A percentile compares a stretch with the other conserved stretches of the same genome.
Conservation (phyloP, 371 early-diverging fungal species). For the Aphelidium insulamus region DNA sequence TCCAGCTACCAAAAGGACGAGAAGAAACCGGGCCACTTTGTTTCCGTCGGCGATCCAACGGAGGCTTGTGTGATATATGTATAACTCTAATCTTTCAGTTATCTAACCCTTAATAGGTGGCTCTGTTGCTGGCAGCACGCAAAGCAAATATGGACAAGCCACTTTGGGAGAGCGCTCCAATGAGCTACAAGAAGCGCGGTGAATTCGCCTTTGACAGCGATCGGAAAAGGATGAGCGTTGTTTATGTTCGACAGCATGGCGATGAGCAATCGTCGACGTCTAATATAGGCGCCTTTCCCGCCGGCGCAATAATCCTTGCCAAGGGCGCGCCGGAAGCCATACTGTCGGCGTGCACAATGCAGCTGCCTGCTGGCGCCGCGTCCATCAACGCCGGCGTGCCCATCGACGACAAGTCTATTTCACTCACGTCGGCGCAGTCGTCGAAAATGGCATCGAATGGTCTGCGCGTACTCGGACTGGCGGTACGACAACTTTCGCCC, state of each 20-base stretch:
- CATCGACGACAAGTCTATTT: constrained; percentile 32
- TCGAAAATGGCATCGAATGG: constrained; percentile 62
- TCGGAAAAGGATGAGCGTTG: constrained; percentile 69
- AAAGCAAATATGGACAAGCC: constrained; percentile 12
- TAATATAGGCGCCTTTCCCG: no score
- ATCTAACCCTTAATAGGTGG: no score
- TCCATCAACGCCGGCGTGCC: constrained; percentile 13
- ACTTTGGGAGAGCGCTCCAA: constrained; percentile 1
- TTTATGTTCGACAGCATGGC: constrained; percentile 14
- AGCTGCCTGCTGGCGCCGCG: constrained; percentile 15
- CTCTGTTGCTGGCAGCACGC: constrained; percentile 13
- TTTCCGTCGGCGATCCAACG: constrained; percentile 29
- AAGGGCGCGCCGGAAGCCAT: constrained; percentile 85
- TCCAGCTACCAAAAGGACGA: constrained; percentile 18
- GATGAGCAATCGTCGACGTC: no score
- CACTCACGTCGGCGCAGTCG: constrained; percentile 39
- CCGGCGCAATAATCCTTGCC: constrained; percentile 30
- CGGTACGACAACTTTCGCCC: constrained; percentile 14
- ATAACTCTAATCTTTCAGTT: no score
- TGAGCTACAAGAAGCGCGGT: constrained; percentile 7
- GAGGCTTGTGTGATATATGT: no score
- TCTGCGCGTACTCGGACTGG: constrained; percentile 48
- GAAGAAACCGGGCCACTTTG: constrained; percentile 14
- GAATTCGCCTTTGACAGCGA: constrained; percentile 55
- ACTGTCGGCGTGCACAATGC: constrained; percentile 33